phyloP scores from a whole-genome alignment of 495 filamentous ascomycete genomes.

The Hypoxylon fragiforme region DNA sequence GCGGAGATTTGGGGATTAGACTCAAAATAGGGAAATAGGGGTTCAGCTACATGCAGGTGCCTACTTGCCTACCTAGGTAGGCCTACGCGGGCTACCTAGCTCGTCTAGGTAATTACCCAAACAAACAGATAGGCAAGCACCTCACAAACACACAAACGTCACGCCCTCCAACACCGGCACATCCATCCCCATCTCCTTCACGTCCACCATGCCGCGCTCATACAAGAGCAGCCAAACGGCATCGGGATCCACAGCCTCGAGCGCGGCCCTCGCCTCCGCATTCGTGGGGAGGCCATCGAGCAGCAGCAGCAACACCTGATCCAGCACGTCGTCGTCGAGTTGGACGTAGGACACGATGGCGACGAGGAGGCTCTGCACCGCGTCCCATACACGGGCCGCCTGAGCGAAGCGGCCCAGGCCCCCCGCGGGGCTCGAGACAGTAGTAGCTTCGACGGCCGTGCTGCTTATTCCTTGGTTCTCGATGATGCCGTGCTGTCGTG shows the following conservation, averaged over 20 bases:
- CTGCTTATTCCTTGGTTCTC: slow-evolving; percentile 16
- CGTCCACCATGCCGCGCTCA: slow-evolving; percentile 41
- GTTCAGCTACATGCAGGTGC: no score
- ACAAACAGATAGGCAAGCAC: neutral
- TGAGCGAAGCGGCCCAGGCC: slow-evolving; percentile 56
- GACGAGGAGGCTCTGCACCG: slow-evolving; percentile 56
- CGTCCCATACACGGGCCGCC: slow-evolving; percentile 62
- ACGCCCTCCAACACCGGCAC: slow-evolving; percentile 48
- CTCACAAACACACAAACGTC: slow-evolving; percentile 37
- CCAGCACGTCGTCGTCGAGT: slow-evolving; percentile 65
- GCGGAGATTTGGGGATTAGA: no score
- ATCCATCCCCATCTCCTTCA: no score
- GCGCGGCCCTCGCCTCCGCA: slow-evolving; percentile 52
- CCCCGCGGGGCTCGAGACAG: slow-evolving; percentile 19
- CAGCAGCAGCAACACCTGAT: slow-evolving; percentile 66
- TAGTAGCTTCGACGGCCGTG: no score
- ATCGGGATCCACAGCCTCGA: slow-evolving; percentile 67
- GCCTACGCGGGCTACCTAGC: no score
- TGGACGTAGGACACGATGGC: slow-evolving; percentile 59
- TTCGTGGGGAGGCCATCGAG: slow-evolving; percentile 52
- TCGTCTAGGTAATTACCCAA: neutral
- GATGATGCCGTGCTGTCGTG: slow-evolving; percentile 12
- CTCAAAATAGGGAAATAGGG: no score
- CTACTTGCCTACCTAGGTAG: no score
- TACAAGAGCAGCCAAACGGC: slow-evolving; percentile 70